Percentiles rank a stretch among this genome's conserved stretches.
phyloP scores from a whole-genome alignment of 2,329 filamentous ascomycete species.

The Arthrobotrys pseudoclavata region DNA sequence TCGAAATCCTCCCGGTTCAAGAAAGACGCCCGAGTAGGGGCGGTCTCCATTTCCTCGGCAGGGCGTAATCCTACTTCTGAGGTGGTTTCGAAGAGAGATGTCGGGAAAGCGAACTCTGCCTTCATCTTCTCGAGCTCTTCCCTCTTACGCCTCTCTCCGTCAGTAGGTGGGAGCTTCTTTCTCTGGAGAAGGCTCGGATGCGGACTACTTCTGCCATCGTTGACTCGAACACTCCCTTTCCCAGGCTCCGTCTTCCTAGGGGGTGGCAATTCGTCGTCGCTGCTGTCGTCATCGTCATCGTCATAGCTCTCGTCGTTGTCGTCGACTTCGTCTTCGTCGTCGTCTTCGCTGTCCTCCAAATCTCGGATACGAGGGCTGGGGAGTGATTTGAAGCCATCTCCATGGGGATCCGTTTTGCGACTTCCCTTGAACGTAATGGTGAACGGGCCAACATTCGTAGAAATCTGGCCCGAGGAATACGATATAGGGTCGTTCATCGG shows the following conservation, averaged over 20 bases:
- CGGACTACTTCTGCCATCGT: slow-evolving; percentile 52
- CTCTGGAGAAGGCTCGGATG: slow-evolving; percentile 44
- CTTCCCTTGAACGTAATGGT: slow-evolving; percentile 52
- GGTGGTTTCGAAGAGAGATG: slow-evolving; percentile 48
- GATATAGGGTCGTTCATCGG: slow-evolving; percentile 43
- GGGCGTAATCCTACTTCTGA: slow-evolving; percentile 30
- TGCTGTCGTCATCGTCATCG: not conserved
- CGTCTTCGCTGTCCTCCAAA: slow-evolving; percentile 12
- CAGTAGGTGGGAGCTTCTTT: slow-evolving; percentile 43
- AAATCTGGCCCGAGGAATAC: slow-evolving; percentile 40
- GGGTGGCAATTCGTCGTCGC: slow-evolving; percentile 9
- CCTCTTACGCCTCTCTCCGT: slow-evolving; percentile 48
- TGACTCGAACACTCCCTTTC: slow-evolving; percentile 36
- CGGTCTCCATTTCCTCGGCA: slow-evolving; percentile 42
- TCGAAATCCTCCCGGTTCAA: slow-evolving; percentile 54
- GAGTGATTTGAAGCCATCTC: not conserved
- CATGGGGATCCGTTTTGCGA: slow-evolving; percentile 19
- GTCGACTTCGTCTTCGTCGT: not conserved
- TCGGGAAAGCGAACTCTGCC: slow-evolving; percentile 58
- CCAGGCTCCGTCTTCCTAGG: slow-evolving; percentile 18
- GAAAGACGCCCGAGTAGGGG: slow-evolving; percentile 52
- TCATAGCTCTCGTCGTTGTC: not conserved
- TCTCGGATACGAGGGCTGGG: slow-evolving; percentile 34
- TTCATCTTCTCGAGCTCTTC: slow-evolving; percentile 56
- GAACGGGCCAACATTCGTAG: slow-evolving; percentile 50